Evolutionary conservation across 1,284 basidiomycete species (phyloP).

Genomic region (Leucoagaricus sp.): DNA sequence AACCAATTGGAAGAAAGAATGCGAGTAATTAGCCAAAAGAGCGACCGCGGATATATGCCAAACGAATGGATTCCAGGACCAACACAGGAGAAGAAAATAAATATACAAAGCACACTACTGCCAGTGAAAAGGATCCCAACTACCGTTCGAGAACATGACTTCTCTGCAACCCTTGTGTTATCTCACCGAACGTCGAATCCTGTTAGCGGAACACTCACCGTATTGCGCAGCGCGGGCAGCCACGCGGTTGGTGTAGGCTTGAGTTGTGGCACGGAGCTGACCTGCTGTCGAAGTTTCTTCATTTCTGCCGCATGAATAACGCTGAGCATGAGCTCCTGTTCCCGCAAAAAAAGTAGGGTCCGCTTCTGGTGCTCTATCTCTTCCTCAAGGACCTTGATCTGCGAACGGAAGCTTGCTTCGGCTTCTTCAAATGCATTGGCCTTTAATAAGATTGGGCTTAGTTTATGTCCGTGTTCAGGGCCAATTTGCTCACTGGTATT

Average conservation of each 20-base stretch:
- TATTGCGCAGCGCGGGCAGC: conserved; percentile 32
- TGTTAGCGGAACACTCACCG: conserved; percentile 26
- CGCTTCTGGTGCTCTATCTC: conserved; percentile 64
- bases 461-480: neutral
- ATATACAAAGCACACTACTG: neutral
- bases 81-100: neutral
- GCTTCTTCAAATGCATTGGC: conserved; percentile 71
- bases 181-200: neutral
- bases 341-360: conserved; percentile 65
- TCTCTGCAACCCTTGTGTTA: conserved; percentile 19
- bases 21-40: conserved; percentile 4
- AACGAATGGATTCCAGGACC: conserved; percentile 5
- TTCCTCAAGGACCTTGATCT: conserved; percentile 72
- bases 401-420: conserved; percentile 65
- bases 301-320: conserved; percentile 74
- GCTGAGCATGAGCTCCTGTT: conserved; percentile 81
- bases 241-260: conserved; percentile 37
- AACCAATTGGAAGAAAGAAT: neutral
- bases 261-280: conserved; percentile 37
- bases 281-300: conserved; percentile 53
- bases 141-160: conserved; percentile 27
- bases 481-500: conserved; percentile 27
- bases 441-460: conserved; percentile 17
- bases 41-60: neutral
- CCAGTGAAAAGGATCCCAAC: neutral